Conservation (phyloP, 208 protist genomes). For the Crithidia brevicula region DNA sequence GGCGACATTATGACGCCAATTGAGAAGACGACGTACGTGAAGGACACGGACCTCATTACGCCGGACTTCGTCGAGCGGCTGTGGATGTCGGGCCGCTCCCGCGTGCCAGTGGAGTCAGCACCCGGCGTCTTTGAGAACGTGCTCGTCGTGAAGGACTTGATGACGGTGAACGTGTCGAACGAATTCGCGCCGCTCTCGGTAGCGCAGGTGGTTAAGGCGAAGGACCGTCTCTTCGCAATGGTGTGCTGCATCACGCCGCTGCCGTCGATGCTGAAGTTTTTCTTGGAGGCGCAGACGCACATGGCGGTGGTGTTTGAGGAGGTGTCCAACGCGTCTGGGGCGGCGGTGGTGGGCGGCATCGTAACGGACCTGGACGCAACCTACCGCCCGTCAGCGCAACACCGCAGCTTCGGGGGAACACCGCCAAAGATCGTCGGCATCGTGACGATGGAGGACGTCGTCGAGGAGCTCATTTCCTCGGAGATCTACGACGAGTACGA, state of each 20-base stretch:
- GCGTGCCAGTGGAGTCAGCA: conserved; percentile 67
- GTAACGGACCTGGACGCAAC: conserved; percentile 25
- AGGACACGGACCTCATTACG: conserved; percentile 71
- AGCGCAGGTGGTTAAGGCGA: conserved; percentile 69
- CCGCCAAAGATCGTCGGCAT: conserved; percentile 61
- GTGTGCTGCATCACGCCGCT: conserved; percentile 62
- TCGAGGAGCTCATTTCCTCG: conserved; percentile 82
- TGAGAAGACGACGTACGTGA: conserved; percentile 51
- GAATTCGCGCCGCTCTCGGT: conserved; percentile 55
- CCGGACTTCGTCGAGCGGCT: conserved; percentile 73
- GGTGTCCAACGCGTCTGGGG: conserved; percentile 4
- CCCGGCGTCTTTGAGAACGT: conserved; percentile 58
- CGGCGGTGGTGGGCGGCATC: neutral
- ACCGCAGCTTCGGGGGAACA: conserved; percentile 25
- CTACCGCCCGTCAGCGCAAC: neutral
- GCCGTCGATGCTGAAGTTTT: conserved; percentile 81
- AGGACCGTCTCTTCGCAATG: conserved; percentile 64
- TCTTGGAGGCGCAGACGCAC: conserved; percentile 83
- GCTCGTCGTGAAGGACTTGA: conserved; percentile 83
- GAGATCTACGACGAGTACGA: conserved; percentile 94
- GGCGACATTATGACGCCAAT: conserved; percentile 89
- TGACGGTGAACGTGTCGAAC: conserved; percentile 44
- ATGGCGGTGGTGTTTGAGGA: conserved; percentile 83
- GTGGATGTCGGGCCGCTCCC: conserved; percentile 84
- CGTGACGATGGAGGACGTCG: conserved; percentile 89